phyloP scores from a whole-genome alignment of 1,139 yeast genomes.

The Taphrina flavorubra region DNA sequence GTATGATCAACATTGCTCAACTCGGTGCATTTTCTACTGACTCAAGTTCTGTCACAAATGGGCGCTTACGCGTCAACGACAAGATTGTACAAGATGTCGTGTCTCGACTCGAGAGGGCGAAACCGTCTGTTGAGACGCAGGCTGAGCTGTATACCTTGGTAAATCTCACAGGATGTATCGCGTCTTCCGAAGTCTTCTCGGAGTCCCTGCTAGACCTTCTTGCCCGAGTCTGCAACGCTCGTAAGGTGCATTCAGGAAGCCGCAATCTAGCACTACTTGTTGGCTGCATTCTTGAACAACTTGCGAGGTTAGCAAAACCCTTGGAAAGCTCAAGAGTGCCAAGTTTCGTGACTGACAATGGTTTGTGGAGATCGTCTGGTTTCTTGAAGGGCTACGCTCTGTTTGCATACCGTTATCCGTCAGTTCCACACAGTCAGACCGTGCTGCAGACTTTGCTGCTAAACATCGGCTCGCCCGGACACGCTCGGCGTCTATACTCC shows the following conservation, averaged over 20 bases:
- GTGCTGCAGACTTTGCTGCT: slow-evolving; percentile 15
- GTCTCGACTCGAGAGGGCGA: neutral
- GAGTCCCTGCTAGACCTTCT: neutral
- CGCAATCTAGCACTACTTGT: neutral
- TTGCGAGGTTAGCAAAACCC: neutral
- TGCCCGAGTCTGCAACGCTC: neutral
- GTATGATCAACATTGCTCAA: slow-evolving; percentile 10
- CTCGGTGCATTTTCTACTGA: slow-evolving; percentile 7
- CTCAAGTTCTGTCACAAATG: slow-evolving; percentile 10
- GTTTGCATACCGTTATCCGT: slow-evolving; percentile 1
- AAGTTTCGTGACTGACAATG: neutral
- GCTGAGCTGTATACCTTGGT: slow-evolving; percentile 5
- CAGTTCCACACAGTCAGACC: slow-evolving; percentile 1
- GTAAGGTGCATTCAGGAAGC: neutral
- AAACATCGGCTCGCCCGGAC: slow-evolving; percentile 32
- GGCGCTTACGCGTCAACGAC: slow-evolving; percentile 6
- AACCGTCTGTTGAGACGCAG: slow-evolving; percentile 1
- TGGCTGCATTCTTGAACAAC: slow-evolving; percentile 21
- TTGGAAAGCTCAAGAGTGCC: neutral
- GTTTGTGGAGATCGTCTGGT: slow-evolving; percentile 26
- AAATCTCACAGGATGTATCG: neutral
- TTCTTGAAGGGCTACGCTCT: slow-evolving; percentile 17
- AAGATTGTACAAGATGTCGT: neutral
- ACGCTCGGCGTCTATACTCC: slow-evolving; percentile 33
- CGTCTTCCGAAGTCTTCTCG: neutral